Percentiles rank a stretch among this genome's conserved stretches.
Evolutionary conservation across 179 eudicot species (phyloP).

Genomic region (Drosera spatulata): DNA sequence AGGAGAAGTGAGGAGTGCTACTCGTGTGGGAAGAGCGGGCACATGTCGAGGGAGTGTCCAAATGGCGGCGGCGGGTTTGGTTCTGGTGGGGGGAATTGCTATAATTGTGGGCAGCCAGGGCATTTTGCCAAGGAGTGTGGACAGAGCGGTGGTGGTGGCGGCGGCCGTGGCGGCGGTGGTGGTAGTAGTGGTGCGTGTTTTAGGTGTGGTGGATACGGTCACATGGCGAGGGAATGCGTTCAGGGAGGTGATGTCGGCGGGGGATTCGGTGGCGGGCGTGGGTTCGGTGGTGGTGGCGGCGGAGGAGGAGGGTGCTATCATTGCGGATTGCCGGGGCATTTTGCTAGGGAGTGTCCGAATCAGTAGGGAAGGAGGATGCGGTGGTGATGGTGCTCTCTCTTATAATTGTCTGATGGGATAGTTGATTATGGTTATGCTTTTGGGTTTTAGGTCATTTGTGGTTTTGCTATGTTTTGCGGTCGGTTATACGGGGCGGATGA

Average conservation of each 20-base stretch:
- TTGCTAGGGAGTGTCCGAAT: conserved; percentile 41
- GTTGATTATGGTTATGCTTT: no score
- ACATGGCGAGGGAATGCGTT: conserved; percentile 36
- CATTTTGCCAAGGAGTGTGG: conserved; percentile 41
- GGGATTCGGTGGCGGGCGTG: not conserved
- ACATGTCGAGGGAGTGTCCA: conserved; percentile 21
- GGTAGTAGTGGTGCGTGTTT: conserved; percentile 21
- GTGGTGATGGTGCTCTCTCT: no score
- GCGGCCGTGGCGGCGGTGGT: not conserved
- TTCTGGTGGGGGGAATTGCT: conserved; percentile 22
- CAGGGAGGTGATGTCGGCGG: conserved; percentile 16
- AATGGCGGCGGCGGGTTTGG: conserved; percentile 7
- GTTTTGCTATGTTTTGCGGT: no score
- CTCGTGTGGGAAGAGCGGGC: conserved; percentile 2
- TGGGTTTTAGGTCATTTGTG: no score
- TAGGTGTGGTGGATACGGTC: conserved; percentile 30
- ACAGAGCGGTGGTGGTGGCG: conserved; percentile 2
- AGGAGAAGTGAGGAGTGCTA: not conserved
- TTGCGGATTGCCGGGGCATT: conserved; percentile 38
- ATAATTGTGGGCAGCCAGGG: conserved; percentile 29
- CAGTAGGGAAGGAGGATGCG: not conserved
- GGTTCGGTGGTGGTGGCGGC: conserved; percentile 12
- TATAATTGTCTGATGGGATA: no score
- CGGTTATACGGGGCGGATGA: no score
- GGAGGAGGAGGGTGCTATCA: conserved; percentile 25